phyloP scores from a whole-genome alignment of 345 rosid genomes.

The Syzygium oleosum region DNA sequence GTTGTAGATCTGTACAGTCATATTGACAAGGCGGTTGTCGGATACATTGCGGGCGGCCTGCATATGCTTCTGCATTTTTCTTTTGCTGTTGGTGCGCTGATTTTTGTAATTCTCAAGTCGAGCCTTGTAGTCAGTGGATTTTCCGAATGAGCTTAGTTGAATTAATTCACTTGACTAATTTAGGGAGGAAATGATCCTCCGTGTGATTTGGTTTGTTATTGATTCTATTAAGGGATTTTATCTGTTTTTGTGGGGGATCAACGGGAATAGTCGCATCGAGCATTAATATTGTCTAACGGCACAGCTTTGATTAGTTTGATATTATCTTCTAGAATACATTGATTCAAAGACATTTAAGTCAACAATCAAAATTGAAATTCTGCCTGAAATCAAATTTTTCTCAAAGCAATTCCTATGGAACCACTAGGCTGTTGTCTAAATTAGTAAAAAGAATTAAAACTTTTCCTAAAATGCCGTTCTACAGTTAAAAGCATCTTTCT shows the following conservation, averaged over 20 bases:
- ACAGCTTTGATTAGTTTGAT: neutral
- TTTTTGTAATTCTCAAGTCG: neutral
- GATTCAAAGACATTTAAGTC: neutral
- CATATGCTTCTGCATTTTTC: neutral
- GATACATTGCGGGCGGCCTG: neutral
- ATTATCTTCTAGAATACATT: neutral
- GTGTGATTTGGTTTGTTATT: neutral
- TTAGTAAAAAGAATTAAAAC: neutral
- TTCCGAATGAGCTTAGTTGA: neutral
- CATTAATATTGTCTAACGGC: neutral
- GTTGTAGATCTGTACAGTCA: neutral
- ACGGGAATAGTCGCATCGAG: neutral
- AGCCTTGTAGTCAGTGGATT: neutral
- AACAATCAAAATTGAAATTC: neutral
- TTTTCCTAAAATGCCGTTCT: neutral
- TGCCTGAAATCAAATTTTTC: neutral
- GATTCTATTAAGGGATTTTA: neutral
- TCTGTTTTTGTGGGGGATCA: neutral
- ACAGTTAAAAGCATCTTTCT: neutral
- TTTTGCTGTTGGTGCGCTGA: neutral
- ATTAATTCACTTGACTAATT: neutral
- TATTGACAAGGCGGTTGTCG: neutral
- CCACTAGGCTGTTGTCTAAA: neutral
- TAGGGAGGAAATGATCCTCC: neutral
- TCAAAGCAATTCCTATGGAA: neutral